Conservation (phyloP, 2,329 filamentous ascomycete genomes). For the Ceratocystis colombiana region DNA sequence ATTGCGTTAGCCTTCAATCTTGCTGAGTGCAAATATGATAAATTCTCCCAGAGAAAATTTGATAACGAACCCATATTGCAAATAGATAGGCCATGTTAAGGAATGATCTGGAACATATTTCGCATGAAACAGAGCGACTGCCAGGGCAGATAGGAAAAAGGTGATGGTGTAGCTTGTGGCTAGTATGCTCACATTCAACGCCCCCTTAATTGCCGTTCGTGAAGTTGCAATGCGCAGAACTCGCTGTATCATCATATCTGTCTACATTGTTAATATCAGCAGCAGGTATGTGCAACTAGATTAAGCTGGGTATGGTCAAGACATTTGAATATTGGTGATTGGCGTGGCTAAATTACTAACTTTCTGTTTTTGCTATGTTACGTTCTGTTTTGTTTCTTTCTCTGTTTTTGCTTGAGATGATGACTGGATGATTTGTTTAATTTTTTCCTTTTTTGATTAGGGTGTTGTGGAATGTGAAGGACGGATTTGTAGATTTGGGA, state of each 20-base stretch:
- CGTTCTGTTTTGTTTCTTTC: no score
- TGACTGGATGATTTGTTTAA: neutral
- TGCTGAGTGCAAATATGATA: neutral
- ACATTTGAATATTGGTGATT: no score
- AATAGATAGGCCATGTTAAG: constrained; percentile 42
- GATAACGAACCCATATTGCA: constrained; percentile 47
- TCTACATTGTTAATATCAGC: neutral
- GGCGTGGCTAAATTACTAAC: no score
- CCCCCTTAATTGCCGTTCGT: constrained; percentile 41
- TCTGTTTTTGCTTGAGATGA: no score
- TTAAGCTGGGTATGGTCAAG: no score
- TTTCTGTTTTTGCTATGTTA: no score
- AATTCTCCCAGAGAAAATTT: neutral
- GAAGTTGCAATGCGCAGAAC: constrained; percentile 34
- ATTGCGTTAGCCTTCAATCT: neutral
- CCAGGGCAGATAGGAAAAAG: constrained; percentile 40
- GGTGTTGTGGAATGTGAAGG: neutral
- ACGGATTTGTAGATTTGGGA: neutral
- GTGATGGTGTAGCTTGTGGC: constrained; percentile 34
- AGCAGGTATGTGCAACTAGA: neutral
- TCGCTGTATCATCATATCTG: neutral
- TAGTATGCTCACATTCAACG: constrained; percentile 41
- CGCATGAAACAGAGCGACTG: constrained; percentile 47
- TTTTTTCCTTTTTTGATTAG: no score
- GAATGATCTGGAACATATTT: constrained; percentile 48